Conservation (phyloP, 1,139 yeast species). For the Protomyces inundatus region DNA sequence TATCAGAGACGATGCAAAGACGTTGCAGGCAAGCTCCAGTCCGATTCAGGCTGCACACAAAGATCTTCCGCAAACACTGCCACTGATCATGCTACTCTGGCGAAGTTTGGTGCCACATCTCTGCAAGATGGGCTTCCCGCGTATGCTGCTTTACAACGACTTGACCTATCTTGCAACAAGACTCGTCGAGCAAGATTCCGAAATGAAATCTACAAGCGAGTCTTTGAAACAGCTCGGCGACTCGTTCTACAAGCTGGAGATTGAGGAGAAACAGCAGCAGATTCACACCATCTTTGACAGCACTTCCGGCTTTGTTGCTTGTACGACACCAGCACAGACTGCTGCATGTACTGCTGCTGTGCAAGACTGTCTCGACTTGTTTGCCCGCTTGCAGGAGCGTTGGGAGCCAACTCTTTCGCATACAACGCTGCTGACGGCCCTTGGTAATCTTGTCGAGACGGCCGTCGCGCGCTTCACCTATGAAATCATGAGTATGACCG, state of each 20-base stretch:
- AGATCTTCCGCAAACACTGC: background rate
- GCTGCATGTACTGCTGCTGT: background rate
- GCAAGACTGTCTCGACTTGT: conserved; percentile 13
- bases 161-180: conserved; percentile 4
- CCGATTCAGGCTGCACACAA: background rate
- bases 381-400: conserved; percentile 9
- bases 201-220: background rate
- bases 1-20: background rate
- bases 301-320: background rate
- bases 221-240: conserved; percentile 1
- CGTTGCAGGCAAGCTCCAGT: background rate
- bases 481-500: conserved; percentile 14
- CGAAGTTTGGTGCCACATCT: conserved; percentile 2
- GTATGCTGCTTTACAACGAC: conserved; percentile 22
- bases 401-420: conserved; percentile 8
- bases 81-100: conserved; percentile 2
- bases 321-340: conserved; percentile 1
- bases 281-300: conserved; percentile 1
- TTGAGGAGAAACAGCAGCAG: conserved; percentile 8
- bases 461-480: conserved; percentile 3
- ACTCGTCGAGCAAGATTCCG: background rate
- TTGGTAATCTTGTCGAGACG: conserved; percentile 17
- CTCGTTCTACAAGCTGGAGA: conserved; percentile 7
- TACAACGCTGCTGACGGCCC: conserved; percentile 14
- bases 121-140: conserved; percentile 2